phyloP scores from a whole-genome alignment of 176 grass and related monocot genomes.

The Phoenix roebelenii region DNA sequence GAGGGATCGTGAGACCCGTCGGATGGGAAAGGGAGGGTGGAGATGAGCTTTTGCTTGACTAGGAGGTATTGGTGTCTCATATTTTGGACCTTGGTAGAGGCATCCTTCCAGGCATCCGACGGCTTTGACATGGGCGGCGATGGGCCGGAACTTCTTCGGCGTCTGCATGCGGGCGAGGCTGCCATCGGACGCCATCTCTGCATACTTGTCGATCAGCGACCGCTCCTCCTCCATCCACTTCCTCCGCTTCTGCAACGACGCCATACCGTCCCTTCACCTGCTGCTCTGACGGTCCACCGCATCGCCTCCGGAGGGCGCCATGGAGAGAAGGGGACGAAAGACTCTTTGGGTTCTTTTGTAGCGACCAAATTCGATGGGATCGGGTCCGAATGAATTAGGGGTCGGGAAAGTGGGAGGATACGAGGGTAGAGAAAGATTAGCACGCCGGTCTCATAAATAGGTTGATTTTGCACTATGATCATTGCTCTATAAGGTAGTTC shows the following conservation, averaged over 20 bases:
- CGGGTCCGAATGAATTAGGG: too few relatives aligned
- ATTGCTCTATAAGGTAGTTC: too few relatives aligned
- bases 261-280: too few relatives aligned
- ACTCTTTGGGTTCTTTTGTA: too few relatives aligned
- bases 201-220: conserved; percentile 13
- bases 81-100: conserved; percentile 16
- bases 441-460: too few relatives aligned
- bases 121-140: conserved; percentile 15
- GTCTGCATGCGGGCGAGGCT: conserved; percentile 8
- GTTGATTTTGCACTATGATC: too few relatives aligned
- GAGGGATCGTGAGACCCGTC: background rate
- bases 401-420: too few relatives aligned
- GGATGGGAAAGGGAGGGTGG: background rate
- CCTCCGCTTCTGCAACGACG: conserved; percentile 5
- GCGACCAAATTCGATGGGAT: too few relatives aligned
- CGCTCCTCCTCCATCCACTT: conserved; percentile 25
- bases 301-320: too few relatives aligned
- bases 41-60: conserved; percentile 12
- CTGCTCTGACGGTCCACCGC: too few relatives aligned
- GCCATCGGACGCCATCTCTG: conserved; percentile 5
- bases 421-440: too few relatives aligned
- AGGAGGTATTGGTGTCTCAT: conserved; percentile 21
- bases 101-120: conserved; percentile 8
- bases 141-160: conserved; percentile 3
- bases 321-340: too few relatives aligned